Evolutionary conservation across 345 rosid species (phyloP).

Genomic region (Crucihimalaya himalaica): DNA sequence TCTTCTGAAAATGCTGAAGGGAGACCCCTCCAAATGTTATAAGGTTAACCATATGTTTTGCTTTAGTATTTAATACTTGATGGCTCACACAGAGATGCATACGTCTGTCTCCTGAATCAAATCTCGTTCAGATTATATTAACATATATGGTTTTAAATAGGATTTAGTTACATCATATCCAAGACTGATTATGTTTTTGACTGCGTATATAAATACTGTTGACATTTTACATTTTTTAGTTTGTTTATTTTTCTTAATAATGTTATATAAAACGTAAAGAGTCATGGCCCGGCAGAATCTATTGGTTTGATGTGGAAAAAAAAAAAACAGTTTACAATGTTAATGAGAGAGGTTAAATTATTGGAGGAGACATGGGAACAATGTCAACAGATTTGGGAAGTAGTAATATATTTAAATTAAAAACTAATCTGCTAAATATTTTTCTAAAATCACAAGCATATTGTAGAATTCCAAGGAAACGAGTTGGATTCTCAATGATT

Average conservation of each 20-base stretch:
- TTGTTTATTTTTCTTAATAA: background rate
- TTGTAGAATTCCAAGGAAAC: conserved; percentile 32
- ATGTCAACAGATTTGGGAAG: conserved; percentile 35
- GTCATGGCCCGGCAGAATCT: conserved; percentile 25
- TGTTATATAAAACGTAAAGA: background rate
- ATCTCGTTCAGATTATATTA: conserved; percentile 11
- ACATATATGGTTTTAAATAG: background rate
- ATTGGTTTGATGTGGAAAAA: background rate
- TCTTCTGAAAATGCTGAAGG: too few relatives aligned
- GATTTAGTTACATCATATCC: conserved; percentile 7
- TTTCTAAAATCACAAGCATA: conserved; percentile 32
- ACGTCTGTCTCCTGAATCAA: background rate
- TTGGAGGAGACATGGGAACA: conserved; percentile 37
- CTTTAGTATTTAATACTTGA: background rate
- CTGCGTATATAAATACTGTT: background rate
- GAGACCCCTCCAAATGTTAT: background rate
- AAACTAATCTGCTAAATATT: conserved; percentile 4
- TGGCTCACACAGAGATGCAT: conserved; percentile 9
- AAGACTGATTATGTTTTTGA: conserved; percentile 15
- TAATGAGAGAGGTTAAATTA: conserved; percentile 6
- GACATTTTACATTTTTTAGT: background rate
- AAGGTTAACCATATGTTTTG: background rate
- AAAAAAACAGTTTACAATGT: background rate
- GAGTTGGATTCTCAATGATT: conserved; percentile 37
- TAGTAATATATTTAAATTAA: conserved; percentile 2